phyloP scores from a whole-genome alignment of 768 basidiomycete species.

The Lentinula raphanica region DNA sequence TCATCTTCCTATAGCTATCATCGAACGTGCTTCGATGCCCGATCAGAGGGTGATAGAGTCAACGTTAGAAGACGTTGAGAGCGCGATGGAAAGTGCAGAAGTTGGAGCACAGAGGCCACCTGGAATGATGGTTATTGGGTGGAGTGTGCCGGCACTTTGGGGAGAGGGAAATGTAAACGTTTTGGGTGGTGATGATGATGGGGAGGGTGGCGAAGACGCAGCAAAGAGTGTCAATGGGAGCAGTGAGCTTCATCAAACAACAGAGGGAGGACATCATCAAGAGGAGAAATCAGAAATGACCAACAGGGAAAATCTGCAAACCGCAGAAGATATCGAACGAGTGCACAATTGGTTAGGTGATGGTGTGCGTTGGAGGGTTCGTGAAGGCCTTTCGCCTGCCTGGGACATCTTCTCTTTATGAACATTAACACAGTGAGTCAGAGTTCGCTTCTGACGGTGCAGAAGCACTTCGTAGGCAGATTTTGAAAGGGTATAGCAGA shows the following conservation, averaged over 20 bases:
- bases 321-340: slow-evolving; percentile 20
- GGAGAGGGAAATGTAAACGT: slow-evolving; percentile 66
- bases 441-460: too few relatives aligned
- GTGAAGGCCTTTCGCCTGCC: slow-evolving; percentile 4
- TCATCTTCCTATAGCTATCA: slow-evolving; percentile 81
- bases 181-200: slow-evolving; percentile 49
- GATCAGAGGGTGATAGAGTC: slow-evolving; percentile 85
- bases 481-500: too few relatives aligned
- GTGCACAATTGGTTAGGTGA: slow-evolving; percentile 3
- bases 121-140: slow-evolving; percentile 94
- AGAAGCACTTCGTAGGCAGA: too few relatives aligned
- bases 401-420: slow-evolving; percentile 14
- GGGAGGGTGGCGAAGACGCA: slow-evolving; percentile 50
- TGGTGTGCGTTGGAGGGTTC: slow-evolving; percentile 8
- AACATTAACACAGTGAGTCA: not conserved
- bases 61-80: slow-evolving; percentile 67
- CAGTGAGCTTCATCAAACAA: slow-evolving; percentile 13
- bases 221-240: slow-evolving; percentile 61
- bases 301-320: slow-evolving; percentile 11
- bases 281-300: not conserved
- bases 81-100: slow-evolving; percentile 56
- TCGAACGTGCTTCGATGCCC: slow-evolving; percentile 91
- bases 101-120: slow-evolving; percentile 86
- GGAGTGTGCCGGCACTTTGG: slow-evolving; percentile 79
- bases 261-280: not conserved